phyloP scores from a whole-genome alignment of 2,329 filamentous ascomycete genomes.

The Stagonosporopsis vannaccii region DNA sequence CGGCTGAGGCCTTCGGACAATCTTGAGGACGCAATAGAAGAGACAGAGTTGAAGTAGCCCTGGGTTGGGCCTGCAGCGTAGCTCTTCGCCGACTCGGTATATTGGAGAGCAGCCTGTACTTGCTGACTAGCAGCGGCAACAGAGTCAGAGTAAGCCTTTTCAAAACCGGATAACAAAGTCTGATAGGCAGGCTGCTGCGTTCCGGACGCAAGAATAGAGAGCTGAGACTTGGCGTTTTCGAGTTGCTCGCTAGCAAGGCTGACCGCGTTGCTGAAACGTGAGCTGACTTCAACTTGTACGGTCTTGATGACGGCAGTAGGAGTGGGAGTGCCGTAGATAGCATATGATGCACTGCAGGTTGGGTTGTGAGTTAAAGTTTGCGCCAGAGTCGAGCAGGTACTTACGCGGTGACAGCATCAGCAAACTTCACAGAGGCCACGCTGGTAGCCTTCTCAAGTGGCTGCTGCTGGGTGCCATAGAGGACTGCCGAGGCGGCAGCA shows the following conservation, averaged over 20 bases:
- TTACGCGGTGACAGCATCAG: conserved; percentile 65
- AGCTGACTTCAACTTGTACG: conserved; percentile 55
- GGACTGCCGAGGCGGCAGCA: conserved; percentile 62
- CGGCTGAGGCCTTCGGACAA: conserved; percentile 73
- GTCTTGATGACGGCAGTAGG: conserved; percentile 55
- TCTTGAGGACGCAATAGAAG: conserved; percentile 73
- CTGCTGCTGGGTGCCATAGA: conserved; percentile 60
- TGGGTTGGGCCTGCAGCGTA: conserved; percentile 53
- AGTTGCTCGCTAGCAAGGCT: conserved; percentile 73
- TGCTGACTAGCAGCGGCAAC: conserved; percentile 67
- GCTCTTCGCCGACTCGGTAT: conserved; percentile 50
- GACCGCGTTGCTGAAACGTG: conserved; percentile 70
- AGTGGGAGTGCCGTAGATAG: conserved; percentile 61
- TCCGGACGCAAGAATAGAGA: conserved; percentile 72
- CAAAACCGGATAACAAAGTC: conserved; percentile 72
- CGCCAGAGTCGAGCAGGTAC: conserved; percentile 27
- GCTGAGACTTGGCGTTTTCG: conserved; percentile 68
- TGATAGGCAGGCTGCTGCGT: conserved; percentile 74
- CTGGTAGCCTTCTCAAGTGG: conserved; percentile 56
- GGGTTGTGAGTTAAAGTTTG: conserved; percentile 22
- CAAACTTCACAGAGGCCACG: conserved; percentile 62
- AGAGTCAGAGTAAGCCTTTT: conserved; percentile 72
- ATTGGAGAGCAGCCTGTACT: conserved; percentile 62
- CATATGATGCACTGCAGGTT: conserved; percentile 58
- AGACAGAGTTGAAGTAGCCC: conserved; percentile 63